Conservation (phyloP, 345 rosid genomes). For the Hypericum androsaemum region DNA sequence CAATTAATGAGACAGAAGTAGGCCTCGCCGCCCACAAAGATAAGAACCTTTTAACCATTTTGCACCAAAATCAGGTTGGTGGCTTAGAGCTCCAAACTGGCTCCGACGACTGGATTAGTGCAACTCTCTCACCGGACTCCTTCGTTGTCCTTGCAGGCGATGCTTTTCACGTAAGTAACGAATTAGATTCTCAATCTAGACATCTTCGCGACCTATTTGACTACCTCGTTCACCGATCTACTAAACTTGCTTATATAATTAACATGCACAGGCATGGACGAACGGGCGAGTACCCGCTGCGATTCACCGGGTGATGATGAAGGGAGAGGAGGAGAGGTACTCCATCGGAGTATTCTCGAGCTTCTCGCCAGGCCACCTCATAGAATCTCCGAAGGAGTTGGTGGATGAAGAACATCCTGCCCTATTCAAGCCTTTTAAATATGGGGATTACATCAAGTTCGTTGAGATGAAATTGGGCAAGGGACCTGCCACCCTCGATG, state of each 20-base stretch:
- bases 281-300: constrained; percentile 19
- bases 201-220: neutral
- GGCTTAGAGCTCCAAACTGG: constrained; percentile 42
- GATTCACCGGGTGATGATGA: constrained; percentile 23
- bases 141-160: constrained; percentile 54
- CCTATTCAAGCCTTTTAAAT: constrained; percentile 11
- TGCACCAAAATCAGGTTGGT: constrained; percentile 44
- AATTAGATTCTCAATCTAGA: no score
- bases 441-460: neutral
- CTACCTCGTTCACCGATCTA: constrained; percentile 5
- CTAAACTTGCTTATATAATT: neutral
- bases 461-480: no score
- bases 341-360: no score
- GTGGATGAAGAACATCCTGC: constrained; percentile 18
- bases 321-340: no score
- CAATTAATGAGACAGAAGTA: constrained; percentile 11
- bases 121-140: constrained; percentile 35
- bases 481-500: no score
- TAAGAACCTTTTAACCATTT: constrained; percentile 43
- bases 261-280: constrained; percentile 21
- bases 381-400: constrained; percentile 16
- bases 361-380: no score
- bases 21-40: constrained; percentile 44
- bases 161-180: constrained; percentile 32
- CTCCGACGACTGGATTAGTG: constrained; percentile 33